Evolutionary conservation across 352 stramenopile species (phyloP), one percentile per base, ranked within the genome.

Genomic region (Globisporangium recalcitrans): DNA sequence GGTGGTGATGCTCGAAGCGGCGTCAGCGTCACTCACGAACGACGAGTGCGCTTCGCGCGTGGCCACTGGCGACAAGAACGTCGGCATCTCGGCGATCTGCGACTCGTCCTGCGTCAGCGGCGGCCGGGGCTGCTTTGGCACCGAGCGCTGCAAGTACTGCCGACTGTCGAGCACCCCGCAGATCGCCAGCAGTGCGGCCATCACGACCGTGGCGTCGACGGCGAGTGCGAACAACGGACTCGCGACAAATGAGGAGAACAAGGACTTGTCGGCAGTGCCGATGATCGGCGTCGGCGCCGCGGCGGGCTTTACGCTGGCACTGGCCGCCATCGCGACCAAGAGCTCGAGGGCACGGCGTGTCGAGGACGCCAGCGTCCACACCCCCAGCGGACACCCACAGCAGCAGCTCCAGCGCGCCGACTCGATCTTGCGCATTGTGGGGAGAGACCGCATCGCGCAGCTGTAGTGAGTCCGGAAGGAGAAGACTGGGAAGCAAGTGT

Each of bases 61-160:
- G 19, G 69, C 70, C 7, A 42, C 32, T 2, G 73, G 73, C 21
- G 68, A 83, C 53, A 48, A 69, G 42, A 34, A n/a, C 24, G 73
- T 66, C 7, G 73, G 74, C 14, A 77, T 83, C 57, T 72, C 63
- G 38, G 73, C 52, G 27, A 47, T 72, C 27, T 58, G 68, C 7
- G 58, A 65, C 3, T 36, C 58, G 8, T 40, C 16, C 9, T 83
- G 74, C 24, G 58, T 57, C 0, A 34, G 13, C 31, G 74, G 74
- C 14, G 73, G 73, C 3, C 10, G 78, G 24, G 73, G 75, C 32
- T 83, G 73, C 53, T 76, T 78, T 38, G 44, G 38, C 40, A 22
- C 24, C 32, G 42, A 34, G 38, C 38, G 38, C 22, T 80, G 73
- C 22, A 60, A 65, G 21, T 72, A 69, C 46, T 83, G 74, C 62